Base-by-base conservation (phyloP, 192 early-diverging fungal genomes). In the Bifiguratus adelaidae region DNA sequence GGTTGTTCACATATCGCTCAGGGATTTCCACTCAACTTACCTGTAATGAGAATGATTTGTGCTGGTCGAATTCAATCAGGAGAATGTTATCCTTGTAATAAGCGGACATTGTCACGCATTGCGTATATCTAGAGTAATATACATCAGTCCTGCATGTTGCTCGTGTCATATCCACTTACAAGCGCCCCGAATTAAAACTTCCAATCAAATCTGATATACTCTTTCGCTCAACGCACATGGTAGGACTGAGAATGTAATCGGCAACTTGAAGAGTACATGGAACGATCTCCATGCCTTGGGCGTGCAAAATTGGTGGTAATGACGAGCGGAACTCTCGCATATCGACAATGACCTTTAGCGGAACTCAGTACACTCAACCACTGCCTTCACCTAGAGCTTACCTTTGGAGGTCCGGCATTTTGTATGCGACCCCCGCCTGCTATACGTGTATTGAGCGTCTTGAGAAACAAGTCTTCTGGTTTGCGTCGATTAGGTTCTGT, bases 171-270 rank as follows among this genome's bases (percentile, higher is more conserved):
- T 12, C 11, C 47, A 61, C 74, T 59, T 63, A 95, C 72, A 95
- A 61, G 30, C 90, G 69, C 7, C 92, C 91, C 26, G 78, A 83
- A 23, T 73, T 77, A 55, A 97, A 75, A 1, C 88, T 92, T 16
- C 68, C 62, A 30, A 93, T 78, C 24, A 96, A 70, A 73, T 98
- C 95, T 1, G 82, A 69, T 21, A 95, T 71, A 26, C 83, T 85
- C 65, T 98, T 98, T 47, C 95, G 70, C 58, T 98, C 95, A 6
- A 98, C 84, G 23, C 82, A 92, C 28, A 97, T 80, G 3, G 69
- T 61, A 21, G 91, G 83, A 28, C 81, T 80, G 9, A 98, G 63
- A 7, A 98, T 76, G 55, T 97, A 98, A 64, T 98, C 95, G 30
- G 93, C 95, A 0, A 98, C 82, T 53, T 80, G 77, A 4, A 98